Base-by-base conservation (phyloP, 169 alveolate species). In the Plasmodium blacklocki region DNA sequence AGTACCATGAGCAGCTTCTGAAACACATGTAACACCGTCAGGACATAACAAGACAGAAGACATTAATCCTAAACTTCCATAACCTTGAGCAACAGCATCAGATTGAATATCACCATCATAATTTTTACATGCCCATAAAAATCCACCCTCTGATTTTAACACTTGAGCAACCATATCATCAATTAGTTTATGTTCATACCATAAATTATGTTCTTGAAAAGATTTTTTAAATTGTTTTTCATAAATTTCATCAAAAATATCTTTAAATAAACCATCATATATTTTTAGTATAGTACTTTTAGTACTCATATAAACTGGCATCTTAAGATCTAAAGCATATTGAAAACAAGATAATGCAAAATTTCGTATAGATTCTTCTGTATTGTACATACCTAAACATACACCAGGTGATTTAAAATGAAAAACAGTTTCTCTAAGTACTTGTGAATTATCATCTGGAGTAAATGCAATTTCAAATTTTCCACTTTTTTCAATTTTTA, bases 121-220 rank as follows among this genome's bases (percentile, higher is more conserved):
- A 94, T 98, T 98, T 94, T 98, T 98, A 94, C 99, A 97, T n/a
- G 99, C 99, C 99, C 99, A 98, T 39, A 98, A 98, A 93, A 97
- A 98, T 45, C 99, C 99, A 26, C 99, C 99, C 15, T 93, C 95
- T 14, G 97, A 89, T 95, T 97, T 97, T 60, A 97, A 87, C 50
- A 97, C 97, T 74, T 94, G 97, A 52, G 99, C 99, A 21, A 98
- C 99, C 99, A 98, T 98, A 83, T 98, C 99, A 89, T 98, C 99
- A 63, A 98, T 98, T 32, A 97, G 96, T 89, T 99, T 96, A 93
- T 97, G 99, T 92, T 97, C 99, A 90, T 97, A 96, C 93, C 95
- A 94, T 21, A 97, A 72, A 56, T 97, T 97, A 75, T 92, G 86
- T 62, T 93, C 95, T 83, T 96, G 98, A 88, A 97, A 98, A 72